Percentiles rank a stretch among this genome's conserved stretches.
These are phyloP conservation scores for Fragaria ananassa DNA, from an alignment of 306 rosid species.

Conservation along the genomic window DNA sequence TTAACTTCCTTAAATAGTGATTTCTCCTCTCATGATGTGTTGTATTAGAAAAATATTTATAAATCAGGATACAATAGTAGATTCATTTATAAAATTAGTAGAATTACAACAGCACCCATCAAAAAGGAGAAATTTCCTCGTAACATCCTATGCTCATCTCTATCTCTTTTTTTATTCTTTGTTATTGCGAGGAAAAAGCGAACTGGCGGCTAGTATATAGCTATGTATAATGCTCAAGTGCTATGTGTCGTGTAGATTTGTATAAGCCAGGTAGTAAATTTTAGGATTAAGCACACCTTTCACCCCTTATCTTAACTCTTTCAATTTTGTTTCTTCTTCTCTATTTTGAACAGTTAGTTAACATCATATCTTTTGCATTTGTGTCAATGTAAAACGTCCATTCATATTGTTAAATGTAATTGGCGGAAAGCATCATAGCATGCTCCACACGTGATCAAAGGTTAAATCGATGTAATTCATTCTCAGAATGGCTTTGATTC, in stretches of 20 bases:
- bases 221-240: not conserved
- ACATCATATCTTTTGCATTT: constrained; percentile 3
- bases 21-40: too few species aligned
- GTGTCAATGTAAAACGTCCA: not conserved
- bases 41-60: too few species aligned
- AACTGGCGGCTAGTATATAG: too few species aligned
- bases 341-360: not conserved
- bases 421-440: not conserved
- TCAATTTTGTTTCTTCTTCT: not conserved
- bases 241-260: not conserved
- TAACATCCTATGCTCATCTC: too few species aligned
- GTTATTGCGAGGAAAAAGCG: too few species aligned
- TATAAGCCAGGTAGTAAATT: not conserved
- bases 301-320: not conserved
- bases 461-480: not conserved
- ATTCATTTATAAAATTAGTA: too few species aligned
- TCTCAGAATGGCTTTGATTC: not conserved
- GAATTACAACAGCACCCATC: too few species aligned
- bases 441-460: not conserved
- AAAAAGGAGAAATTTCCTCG: too few species aligned
- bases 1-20: too few species aligned
- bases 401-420: not conserved
- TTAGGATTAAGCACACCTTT: not conserved
- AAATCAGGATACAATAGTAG: too few species aligned
- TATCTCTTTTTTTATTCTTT: too few species aligned